Conservation (phyloP, 371 early-diverging fungal genomes). For the Mortierella sp. region DNA sequence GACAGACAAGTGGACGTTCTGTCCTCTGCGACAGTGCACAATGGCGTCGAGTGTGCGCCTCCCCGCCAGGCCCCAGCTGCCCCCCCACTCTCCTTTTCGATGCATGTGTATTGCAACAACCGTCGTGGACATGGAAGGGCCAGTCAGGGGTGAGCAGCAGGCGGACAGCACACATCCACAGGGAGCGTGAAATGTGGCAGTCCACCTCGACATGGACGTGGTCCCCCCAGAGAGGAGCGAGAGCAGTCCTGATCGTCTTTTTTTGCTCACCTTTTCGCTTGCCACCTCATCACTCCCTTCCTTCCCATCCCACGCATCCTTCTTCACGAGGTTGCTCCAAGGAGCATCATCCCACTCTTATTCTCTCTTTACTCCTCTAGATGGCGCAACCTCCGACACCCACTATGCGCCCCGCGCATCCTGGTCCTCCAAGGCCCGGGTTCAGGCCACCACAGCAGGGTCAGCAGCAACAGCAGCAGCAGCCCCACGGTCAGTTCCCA, state of each 20-base stretch:
- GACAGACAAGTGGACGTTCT: no score
- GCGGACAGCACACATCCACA: no score
- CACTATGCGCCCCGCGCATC: conserved; percentile 37
- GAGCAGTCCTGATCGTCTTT: no score
- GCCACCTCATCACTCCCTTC: neutral
- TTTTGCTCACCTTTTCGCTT: neutral
- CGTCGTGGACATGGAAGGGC: no score
- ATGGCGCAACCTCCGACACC: conserved; percentile 40
- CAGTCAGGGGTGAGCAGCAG: no score
- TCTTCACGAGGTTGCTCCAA: neutral
- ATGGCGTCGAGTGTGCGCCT: no score
- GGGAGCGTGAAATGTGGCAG: neutral
- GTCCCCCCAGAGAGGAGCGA: no score
- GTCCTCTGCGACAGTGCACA: no score
- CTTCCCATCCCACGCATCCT: neutral
- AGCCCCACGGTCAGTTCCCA: conserved; percentile 17
- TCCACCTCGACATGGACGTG: neutral
- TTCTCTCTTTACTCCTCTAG: neutral
- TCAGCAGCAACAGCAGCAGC: conserved; percentile 19
- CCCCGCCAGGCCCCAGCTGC: no score
- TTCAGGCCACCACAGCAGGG: conserved; percentile 41
- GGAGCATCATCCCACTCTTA: conserved; percentile 1
- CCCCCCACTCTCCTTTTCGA: no score
- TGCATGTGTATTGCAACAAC: no score
- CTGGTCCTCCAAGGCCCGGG: conserved; percentile 34